A percentile compares a stretch with the other conserved stretches of the same genome.
Evolutionary conservation across 2,329 filamentous ascomycete genomes (phyloP).

Genomic region (Drechslera avenae): DNA sequence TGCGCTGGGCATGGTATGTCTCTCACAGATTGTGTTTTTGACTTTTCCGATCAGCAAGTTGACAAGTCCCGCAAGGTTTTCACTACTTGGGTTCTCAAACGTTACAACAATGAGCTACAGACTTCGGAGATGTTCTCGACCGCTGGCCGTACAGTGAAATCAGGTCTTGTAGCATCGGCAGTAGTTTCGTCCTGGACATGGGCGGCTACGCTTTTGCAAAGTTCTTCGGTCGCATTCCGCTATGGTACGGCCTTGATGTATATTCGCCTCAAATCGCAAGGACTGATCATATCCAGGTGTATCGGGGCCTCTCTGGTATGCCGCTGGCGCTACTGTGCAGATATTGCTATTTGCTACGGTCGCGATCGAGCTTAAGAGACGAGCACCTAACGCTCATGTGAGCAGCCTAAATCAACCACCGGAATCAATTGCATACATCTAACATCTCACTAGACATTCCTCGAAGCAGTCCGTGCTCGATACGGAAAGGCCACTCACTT

Average conservation of each 20-base stretch:
- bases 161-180: conserved; percentile 38
- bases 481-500: conserved; percentile 76
- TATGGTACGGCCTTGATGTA: conserved; percentile 27
- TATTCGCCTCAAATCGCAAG: fast-evolving
- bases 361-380: conserved; percentile 42
- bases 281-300: conserved; percentile 23
- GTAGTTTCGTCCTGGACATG: conserved; percentile 40
- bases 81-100: conserved; percentile 37
- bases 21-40: neutral
- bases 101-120: conserved; percentile 39
- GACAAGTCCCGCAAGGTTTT: conserved; percentile 21
- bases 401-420: neutral
- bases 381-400: conserved; percentile 42
- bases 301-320: conserved; percentile 43
- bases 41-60: neutral
- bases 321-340: conserved; percentile 40
- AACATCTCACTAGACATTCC: conserved; percentile 67
- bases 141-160: conserved; percentile 40
- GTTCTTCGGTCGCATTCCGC: conserved; percentile 40
- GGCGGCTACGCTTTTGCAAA: conserved; percentile 39
- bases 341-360: conserved; percentile 39
- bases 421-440: neutral
- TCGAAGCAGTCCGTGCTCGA: conserved; percentile 82
- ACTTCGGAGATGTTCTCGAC: conserved; percentile 42
- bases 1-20: conserved; percentile 35